phyloP scores from a whole-genome alignment of 23 red algal genomes.

The Pyropia yezoensis region DNA sequence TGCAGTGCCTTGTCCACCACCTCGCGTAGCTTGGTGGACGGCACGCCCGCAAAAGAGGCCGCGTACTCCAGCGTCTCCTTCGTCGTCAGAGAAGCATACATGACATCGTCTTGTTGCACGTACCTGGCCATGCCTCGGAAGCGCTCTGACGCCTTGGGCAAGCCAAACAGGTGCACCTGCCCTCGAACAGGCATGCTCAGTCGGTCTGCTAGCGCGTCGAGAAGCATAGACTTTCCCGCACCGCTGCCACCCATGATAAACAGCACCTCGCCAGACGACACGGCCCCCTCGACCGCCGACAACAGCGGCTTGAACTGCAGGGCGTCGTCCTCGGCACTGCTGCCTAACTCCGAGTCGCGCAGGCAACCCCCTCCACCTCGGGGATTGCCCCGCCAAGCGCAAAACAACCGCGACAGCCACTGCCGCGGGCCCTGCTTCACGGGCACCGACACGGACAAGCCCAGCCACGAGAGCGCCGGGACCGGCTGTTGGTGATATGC shows the following conservation, averaged over 20 bases:
- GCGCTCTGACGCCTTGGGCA: constrained; percentile 13
- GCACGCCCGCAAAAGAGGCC: constrained; percentile 23
- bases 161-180: constrained; percentile 31
- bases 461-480: no score
- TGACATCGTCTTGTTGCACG: constrained; percentile 69
- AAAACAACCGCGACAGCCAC: no score
- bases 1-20: constrained; percentile 64
- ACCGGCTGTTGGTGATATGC: no score
- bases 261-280: constrained; percentile 70
- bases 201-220: constrained; percentile 58
- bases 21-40: constrained; percentile 1
- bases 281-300: constrained; percentile 11
- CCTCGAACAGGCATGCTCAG: constrained; percentile 54
- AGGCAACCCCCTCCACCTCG: no score
- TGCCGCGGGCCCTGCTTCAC: no score
- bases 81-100: constrained; percentile 56
- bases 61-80: constrained; percentile 68
- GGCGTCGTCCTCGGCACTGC: no score
- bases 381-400: no score
- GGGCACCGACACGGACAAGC: no score
- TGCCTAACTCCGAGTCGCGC: no score
- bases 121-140: constrained; percentile 52
- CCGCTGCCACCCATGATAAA: constrained; percentile 89
- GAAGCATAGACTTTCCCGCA: constrained; percentile 63
- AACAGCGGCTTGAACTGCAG: constrained; percentile 11